Evolutionary conservation across 1,284 basidiomycete species (phyloP).

Genomic region (Chalciporus sp.): DNA sequence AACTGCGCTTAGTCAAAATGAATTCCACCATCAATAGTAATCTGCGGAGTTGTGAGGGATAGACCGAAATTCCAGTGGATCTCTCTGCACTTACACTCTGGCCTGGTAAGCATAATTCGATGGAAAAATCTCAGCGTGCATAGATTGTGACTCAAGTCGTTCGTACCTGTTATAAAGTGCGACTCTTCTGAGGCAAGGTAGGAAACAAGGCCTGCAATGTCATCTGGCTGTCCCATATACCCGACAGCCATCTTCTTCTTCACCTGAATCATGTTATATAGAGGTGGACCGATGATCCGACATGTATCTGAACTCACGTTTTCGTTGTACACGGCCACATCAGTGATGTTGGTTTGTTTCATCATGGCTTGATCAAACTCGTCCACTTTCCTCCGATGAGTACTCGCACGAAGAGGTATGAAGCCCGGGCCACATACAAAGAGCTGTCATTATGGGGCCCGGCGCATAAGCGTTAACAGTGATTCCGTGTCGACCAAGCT

Average conservation of each 20-base stretch:
- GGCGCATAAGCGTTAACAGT: slow-evolving; percentile 6
- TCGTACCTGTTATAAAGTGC: slow-evolving; percentile 10
- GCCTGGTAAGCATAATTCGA: background rate
- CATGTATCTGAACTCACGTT: background rate
- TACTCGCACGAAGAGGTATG: background rate
- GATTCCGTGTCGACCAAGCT: slow-evolving; percentile 1
- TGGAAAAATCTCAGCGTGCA: background rate
- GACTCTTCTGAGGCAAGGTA: slow-evolving; percentile 10
- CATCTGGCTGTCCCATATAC: slow-evolving; percentile 6
- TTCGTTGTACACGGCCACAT: background rate
- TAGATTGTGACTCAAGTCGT: background rate
- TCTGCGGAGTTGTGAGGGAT: background rate
- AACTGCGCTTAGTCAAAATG: background rate
- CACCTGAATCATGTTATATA: background rate
- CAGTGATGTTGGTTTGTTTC: background rate
- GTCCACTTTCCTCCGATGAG: background rate
- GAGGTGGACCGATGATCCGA: background rate
- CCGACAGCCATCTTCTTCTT: slow-evolving; percentile 7
- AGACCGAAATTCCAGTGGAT: no score
- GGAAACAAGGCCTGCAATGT: slow-evolving; percentile 8
- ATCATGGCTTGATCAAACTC: background rate
- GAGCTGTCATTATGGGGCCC: background rate
- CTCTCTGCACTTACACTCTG: background rate
- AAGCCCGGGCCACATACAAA: background rate
- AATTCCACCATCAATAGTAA: background rate